Conservation (phyloP, 2,329 filamentous ascomycete genomes). For the Verticillium tricorpus region DNA sequence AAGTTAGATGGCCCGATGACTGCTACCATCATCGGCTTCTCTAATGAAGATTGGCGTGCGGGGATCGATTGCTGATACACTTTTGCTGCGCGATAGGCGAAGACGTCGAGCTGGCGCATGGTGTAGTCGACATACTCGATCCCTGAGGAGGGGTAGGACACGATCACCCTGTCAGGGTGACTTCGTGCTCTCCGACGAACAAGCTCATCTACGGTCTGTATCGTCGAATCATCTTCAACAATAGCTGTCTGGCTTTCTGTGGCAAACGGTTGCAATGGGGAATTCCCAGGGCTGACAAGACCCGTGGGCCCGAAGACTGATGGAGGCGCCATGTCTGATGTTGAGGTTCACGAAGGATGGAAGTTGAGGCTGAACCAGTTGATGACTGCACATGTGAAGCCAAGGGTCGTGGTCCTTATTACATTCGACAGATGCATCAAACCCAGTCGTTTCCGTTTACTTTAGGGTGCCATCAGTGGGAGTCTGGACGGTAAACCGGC, state of each 20-base stretch:
- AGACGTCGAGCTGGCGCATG: slow-evolving; percentile 37
- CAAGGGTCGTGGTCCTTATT: neutral
- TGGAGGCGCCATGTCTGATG: slow-evolving; percentile 9
- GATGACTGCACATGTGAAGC: neutral
- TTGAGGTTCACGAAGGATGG: neutral
- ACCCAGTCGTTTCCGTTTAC: neutral
- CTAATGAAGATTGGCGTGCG: slow-evolving; percentile 13
- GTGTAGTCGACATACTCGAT: slow-evolving; percentile 42
- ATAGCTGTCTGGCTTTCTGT: neutral
- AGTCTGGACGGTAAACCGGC: neutral
- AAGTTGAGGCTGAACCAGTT: neutral
- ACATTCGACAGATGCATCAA: neutral
- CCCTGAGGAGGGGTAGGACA: slow-evolving; percentile 37
- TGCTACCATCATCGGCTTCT: slow-evolving; percentile 34
- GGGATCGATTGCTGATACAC: slow-evolving; percentile 17
- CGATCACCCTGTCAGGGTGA: slow-evolving; percentile 28
- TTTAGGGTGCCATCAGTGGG: neutral
- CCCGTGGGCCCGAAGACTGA: slow-evolving; percentile 12
- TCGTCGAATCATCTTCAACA: slow-evolving; percentile 13
- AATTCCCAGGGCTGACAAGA: slow-evolving; percentile 5
- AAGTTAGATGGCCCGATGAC: slow-evolving; percentile 49
- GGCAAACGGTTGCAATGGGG: neutral
- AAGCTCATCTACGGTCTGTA: slow-evolving; percentile 20
- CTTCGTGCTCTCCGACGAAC: slow-evolving; percentile 17
- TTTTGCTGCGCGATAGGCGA: slow-evolving; percentile 23